A percentile compares a stretch with the other conserved stretches of the same genome.
phyloP scores from a whole-genome alignment of 495 filamentous ascomycete genomes.

The Cercophora samala region DNA sequence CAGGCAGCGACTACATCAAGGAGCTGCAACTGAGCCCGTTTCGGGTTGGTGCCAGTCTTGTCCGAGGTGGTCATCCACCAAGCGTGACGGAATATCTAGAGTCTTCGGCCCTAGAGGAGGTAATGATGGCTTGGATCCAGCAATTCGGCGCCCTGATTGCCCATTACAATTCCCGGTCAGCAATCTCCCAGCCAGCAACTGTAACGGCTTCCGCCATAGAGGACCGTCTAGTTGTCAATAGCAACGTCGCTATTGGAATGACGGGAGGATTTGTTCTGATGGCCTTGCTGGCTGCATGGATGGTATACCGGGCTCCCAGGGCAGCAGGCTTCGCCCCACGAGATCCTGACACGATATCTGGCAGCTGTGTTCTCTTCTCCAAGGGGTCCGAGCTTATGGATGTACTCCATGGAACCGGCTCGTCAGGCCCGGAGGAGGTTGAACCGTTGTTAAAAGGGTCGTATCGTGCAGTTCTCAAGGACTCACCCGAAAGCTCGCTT shows the following conservation, averaged over 20 bases:
- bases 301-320: constrained; percentile 5
- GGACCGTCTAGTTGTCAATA: constrained; percentile 10
- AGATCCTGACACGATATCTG: constrained; percentile 11
- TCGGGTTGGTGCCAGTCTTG: constrained; percentile 12
- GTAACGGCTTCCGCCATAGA: background rate
- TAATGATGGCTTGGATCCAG: background rate
- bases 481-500: too few species aligned
- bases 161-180: constrained; percentile 7
- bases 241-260: constrained; percentile 9
- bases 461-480: too few species aligned
- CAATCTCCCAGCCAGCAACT: background rate
- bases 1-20: constrained; percentile 1
- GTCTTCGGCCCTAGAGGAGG: background rate
- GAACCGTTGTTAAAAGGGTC: too few species aligned
- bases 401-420: too few species aligned
- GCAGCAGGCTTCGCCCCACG: constrained; percentile 4
- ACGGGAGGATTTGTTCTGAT: constrained; percentile 11
- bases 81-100: background rate
- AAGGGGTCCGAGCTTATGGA: background rate
- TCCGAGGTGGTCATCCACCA: constrained; percentile 4
- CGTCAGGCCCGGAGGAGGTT: too few species aligned
- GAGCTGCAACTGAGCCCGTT: constrained; percentile 12
- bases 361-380: constrained; percentile 6
- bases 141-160: constrained; percentile 8
- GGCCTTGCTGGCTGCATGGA: constrained; percentile 12